These are phyloP conservation scores for Rhodocollybia butyracea DNA, from an alignment of 768 basidiomycete species.

Conservation along the genomic window DNA sequence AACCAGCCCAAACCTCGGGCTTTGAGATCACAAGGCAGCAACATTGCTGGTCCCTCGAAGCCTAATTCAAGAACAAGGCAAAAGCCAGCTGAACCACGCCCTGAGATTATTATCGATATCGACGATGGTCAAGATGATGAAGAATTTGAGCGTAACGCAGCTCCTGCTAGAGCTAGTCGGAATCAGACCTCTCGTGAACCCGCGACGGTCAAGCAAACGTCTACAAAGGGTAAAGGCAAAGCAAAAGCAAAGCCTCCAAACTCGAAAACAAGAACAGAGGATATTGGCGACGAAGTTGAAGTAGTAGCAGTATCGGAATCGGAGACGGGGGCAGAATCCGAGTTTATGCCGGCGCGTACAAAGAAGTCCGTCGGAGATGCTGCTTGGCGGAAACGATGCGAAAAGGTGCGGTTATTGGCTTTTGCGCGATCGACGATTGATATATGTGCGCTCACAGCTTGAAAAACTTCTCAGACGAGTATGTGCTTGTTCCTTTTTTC, in stretches of 20 bases:
- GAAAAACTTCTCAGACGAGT: background rate
- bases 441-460: background rate
- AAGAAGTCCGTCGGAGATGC: background rate
- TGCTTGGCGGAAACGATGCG: background rate
- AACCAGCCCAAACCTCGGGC: background rate
- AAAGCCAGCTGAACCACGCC: background rate
- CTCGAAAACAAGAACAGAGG: background rate
- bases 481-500: background rate
- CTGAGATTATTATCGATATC: background rate
- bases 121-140: background rate
- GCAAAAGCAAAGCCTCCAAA: constrained; percentile 23
- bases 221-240: constrained; percentile 30
- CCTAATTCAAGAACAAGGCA: background rate
- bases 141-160: background rate
- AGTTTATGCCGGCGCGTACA: background rate
- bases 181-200: background rate
- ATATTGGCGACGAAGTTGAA: constrained; percentile 18
- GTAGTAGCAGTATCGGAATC: constrained; percentile 16
- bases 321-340: background rate
- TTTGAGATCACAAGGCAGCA: background rate
- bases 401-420: background rate
- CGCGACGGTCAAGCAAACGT: background rate
- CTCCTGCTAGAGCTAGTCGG: background rate
- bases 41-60: constrained; percentile 3
- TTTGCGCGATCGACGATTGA: background rate